Evolutionary conservation across 2,329 filamentous ascomycete species (phyloP).

Genomic region (Beauveria asiatica): DNA sequence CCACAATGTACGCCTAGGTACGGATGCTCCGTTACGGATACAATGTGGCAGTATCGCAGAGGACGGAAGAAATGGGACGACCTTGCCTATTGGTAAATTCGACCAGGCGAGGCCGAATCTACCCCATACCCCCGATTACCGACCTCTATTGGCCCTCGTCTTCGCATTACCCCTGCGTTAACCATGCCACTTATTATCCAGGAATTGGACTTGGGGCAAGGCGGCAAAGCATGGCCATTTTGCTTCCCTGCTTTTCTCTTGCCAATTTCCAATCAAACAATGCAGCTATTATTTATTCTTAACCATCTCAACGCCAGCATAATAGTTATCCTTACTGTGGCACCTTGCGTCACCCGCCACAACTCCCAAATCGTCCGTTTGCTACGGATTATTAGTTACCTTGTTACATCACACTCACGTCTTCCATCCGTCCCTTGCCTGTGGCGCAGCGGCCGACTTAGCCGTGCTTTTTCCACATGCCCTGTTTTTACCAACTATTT

Average conservation of each 20-base stretch:
- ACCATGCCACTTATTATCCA: not conserved
- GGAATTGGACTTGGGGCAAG: not conserved
- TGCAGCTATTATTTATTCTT: too few relatives aligned
- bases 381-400: not conserved
- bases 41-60: too few relatives aligned
- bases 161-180: not conserved
- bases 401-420: conserved; percentile 2
- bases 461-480: not conserved
- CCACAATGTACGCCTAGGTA: not conserved
- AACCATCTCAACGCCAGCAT: too few relatives aligned
- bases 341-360: conserved; percentile 3
- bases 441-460: conserved; percentile 4
- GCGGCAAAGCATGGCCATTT: not conserved
- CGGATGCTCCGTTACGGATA: too few relatives aligned
- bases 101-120: not conserved
- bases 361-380: not conserved
- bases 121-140: not conserved
- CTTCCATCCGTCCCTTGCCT: not conserved
- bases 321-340: not conserved
- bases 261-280: not conserved
- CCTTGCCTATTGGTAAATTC: too few relatives aligned
- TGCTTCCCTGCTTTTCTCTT: not conserved
- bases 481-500: not conserved
- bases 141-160: not conserved
- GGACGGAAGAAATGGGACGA: too few relatives aligned